phyloP scores from a whole-genome alignment of 768 basidiomycete genomes.

The Tylopilus balloui region DNA sequence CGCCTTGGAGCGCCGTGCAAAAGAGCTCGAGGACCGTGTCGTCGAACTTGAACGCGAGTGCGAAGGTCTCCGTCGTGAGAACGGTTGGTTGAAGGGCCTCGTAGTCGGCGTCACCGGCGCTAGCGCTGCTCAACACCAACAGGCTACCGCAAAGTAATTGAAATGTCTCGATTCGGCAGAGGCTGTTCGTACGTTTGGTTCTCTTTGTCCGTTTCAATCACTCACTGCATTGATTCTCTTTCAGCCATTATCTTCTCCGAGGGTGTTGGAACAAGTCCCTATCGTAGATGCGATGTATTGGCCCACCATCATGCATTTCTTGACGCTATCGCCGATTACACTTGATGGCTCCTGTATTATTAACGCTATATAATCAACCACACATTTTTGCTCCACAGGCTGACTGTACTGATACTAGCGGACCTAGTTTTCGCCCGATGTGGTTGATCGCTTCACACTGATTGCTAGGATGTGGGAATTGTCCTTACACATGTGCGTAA shows the following conservation, averaged over 20 bases:
- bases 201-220: not conserved
- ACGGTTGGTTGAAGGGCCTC: conserved; percentile 87
- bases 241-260: not conserved
- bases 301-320: not conserved
- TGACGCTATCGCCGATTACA: not conserved
- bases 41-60: conserved; percentile 86
- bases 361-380: conserved; percentile 12
- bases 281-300: not conserved
- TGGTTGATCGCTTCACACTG: not conserved
- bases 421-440: not conserved
- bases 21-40: conserved; percentile 78
- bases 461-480: not conserved
- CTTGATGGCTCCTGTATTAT: conserved; percentile 18
- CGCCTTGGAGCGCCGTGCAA: conserved; percentile 78
- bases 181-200: conserved; percentile 1
- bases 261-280: not conserved
- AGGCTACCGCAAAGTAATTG: conserved; percentile 17
- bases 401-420: not conserved
- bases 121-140: conserved; percentile 36
- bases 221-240: not conserved
- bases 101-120: conserved; percentile 85
- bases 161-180: not conserved
- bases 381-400: not conserved
- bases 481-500: not conserved
- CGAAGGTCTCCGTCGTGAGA: conserved; percentile 82